These are phyloP conservation scores for Apiospora phragmitis DNA, from an alignment of 2,329 filamentous ascomycete genomes.

Conservation along the genomic window DNA sequence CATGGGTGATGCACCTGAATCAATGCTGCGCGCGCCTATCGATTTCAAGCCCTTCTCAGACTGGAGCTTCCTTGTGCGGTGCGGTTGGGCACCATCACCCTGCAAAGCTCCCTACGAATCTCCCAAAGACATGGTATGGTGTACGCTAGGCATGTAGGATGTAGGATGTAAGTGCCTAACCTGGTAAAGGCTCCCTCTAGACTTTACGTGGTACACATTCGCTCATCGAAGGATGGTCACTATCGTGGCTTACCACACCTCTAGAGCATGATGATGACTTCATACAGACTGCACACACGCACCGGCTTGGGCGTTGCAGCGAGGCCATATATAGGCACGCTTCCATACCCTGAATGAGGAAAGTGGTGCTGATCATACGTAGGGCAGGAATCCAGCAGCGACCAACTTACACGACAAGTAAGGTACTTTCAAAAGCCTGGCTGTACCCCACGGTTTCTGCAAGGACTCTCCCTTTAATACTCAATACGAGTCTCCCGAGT, in stretches of 20 bases:
- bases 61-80: not conserved
- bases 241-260: not conserved
- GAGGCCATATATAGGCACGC: not conserved
- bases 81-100: not conserved
- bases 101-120: not conserved
- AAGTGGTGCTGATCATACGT: not conserved
- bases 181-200: not conserved
- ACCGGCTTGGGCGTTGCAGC: not conserved
- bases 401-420: not conserved
- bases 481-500: slow-evolving; percentile 1
- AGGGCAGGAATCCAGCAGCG: not conserved
- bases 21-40: not conserved
- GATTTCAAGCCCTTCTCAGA: not conserved
- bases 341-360: not conserved
- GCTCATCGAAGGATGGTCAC: not conserved
- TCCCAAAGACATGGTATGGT: not conserved
- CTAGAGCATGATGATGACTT: not conserved
- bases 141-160: not conserved
- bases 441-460: not conserved
- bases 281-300: not conserved
- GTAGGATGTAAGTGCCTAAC: not conserved
- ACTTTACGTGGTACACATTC: not conserved
- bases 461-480: not conserved
- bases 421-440: not conserved
- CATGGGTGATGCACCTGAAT: not conserved